phyloP scores from a whole-genome alignment of 2,329 filamentous ascomycete genomes.

The Tolypocladium capitatum region DNA sequence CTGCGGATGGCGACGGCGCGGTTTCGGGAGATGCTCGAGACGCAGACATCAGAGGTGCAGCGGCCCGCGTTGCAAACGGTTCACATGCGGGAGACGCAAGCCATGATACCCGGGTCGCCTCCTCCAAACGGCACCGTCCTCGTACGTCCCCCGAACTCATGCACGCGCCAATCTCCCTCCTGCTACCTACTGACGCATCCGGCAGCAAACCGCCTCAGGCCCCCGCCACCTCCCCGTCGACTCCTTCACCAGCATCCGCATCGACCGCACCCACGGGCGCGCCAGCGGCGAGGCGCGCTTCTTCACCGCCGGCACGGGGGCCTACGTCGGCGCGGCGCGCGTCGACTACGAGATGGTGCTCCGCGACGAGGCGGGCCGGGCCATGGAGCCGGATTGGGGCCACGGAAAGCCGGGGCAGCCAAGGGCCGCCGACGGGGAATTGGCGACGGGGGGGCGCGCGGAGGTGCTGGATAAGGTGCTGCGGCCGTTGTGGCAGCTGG shows the following conservation, averaged over 20 bases:
- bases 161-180: neutral
- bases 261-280: neutral
- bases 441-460: neutral
- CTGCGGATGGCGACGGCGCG: slow-evolving; percentile 4
- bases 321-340: slow-evolving; percentile 7
- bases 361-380: neutral
- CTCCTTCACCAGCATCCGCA: slow-evolving; percentile 7
- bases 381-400: slow-evolving; percentile 1
- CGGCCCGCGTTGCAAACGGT: neutral
- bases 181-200: neutral
- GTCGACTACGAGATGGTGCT: slow-evolving; percentile 4
- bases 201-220: slow-evolving; percentile 13
- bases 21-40: slow-evolving; percentile 2
- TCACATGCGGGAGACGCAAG: slow-evolving; percentile 3
- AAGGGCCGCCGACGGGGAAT: slow-evolving; percentile 22
- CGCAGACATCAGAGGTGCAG: slow-evolving; percentile 1
- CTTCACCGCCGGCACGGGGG: slow-evolving; percentile 11
- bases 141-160: neutral
- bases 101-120: slow-evolving; percentile 5
- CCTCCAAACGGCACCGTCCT: neutral
- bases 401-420: slow-evolving; percentile 20
- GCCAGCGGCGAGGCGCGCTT: slow-evolving; percentile 7
- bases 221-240: slow-evolving; percentile 11
- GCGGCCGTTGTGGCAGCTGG: slow-evolving; percentile 45
- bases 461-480: slow-evolving; percentile 31